phyloP scores from a whole-genome alignment of 1,139 yeast genomes.

The Eremothecium coryli region DNA sequence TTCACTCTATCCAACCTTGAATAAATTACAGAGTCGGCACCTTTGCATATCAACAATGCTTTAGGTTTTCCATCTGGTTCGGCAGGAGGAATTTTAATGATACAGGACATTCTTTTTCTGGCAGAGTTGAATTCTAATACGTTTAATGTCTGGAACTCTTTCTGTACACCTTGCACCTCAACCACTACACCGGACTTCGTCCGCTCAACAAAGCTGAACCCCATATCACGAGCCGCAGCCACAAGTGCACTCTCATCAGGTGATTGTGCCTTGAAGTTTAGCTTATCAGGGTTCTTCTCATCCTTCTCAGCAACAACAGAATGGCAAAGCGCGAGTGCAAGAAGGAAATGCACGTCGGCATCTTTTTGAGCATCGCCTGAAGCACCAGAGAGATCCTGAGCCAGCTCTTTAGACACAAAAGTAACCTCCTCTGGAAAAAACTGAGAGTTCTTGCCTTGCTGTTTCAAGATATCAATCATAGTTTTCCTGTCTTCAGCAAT shows the following conservation, averaged over 20 bases:
- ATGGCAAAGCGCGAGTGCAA: conserved; percentile 83
- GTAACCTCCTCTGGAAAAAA: conserved; percentile 60
- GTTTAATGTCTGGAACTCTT: conserved; percentile 66
- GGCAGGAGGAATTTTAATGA: conserved; percentile 49
- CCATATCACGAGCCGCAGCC: conserved; percentile 85
- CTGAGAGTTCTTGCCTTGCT: conserved; percentile 40
- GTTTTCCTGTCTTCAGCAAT: conserved; percentile 53
- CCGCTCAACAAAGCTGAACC: conserved; percentile 70
- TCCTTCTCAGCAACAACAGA: conserved; percentile 75
- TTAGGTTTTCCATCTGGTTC: conserved; percentile 38
- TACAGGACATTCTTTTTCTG: conserved; percentile 94
- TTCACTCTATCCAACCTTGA: conserved; percentile 46
- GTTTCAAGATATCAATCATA: conserved; percentile 56
- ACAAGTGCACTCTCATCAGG: conserved; percentile 98
- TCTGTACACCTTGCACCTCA: conserved; percentile 63
- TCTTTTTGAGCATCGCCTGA: conserved; percentile 48
- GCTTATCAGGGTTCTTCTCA: conserved; percentile 45
- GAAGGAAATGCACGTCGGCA: conserved; percentile 71
- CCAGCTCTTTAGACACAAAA: conserved; percentile 65
- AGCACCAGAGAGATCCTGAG: conserved; percentile 42
- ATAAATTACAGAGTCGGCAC: conserved; percentile 90
- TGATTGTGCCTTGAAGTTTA: conserved; percentile 84
- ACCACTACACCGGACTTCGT: conserved; percentile 62
- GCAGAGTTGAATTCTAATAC: conserved; percentile 82
- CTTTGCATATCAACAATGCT: conserved; percentile 67